These are phyloP conservation scores for Fusarium sp. DNA, from an alignment of 2,329 filamentous ascomycete species.

Conservation along the genomic window DNA sequence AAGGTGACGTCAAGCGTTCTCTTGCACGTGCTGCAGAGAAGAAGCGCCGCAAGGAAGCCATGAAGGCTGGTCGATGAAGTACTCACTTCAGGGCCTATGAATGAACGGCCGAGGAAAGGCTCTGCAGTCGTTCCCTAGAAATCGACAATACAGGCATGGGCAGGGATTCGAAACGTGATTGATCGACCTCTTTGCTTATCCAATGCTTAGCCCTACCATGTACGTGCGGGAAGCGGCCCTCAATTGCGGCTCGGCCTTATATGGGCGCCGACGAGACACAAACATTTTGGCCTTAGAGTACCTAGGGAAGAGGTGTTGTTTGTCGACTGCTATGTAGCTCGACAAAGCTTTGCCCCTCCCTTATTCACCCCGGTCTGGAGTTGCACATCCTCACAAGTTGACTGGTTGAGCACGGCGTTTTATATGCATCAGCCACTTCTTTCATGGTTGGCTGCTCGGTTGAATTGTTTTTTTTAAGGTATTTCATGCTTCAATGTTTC, in stretches of 20 bases:
- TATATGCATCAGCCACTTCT: slow-evolving; percentile 30
- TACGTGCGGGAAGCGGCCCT: slow-evolving; percentile 20
- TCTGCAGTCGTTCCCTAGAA: background rate
- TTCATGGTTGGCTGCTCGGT: slow-evolving; percentile 15
- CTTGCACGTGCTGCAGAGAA: slow-evolving; percentile 67
- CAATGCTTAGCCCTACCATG: slow-evolving; percentile 16
- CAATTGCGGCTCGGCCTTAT: slow-evolving; percentile 13
- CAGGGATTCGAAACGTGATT: slow-evolving; percentile 10
- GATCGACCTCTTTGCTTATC: slow-evolving; percentile 25
- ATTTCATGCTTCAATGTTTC: background rate
- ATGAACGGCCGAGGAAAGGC: background rate
- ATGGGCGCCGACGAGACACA: slow-evolving; percentile 9
- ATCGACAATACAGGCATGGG: background rate
- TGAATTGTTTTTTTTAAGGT: slow-evolving; percentile 6
- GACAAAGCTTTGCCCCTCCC: slow-evolving; percentile 1
- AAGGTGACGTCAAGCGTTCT: slow-evolving; percentile 84
- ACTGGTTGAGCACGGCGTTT: slow-evolving; percentile 30
- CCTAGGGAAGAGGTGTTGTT: slow-evolving; percentile 6
- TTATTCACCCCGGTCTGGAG: background rate
- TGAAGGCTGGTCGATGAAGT: slow-evolving; percentile 58
- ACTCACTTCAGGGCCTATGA: slow-evolving; percentile 19
- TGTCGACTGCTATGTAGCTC: background rate
- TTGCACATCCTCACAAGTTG: slow-evolving; percentile 8
- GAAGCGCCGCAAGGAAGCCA: slow-evolving; percentile 67
- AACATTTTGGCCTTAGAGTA: background rate